phyloP scores from a whole-genome alignment of 192 early-diverging fungal genomes.

The Rhizophagus sp. region DNA sequence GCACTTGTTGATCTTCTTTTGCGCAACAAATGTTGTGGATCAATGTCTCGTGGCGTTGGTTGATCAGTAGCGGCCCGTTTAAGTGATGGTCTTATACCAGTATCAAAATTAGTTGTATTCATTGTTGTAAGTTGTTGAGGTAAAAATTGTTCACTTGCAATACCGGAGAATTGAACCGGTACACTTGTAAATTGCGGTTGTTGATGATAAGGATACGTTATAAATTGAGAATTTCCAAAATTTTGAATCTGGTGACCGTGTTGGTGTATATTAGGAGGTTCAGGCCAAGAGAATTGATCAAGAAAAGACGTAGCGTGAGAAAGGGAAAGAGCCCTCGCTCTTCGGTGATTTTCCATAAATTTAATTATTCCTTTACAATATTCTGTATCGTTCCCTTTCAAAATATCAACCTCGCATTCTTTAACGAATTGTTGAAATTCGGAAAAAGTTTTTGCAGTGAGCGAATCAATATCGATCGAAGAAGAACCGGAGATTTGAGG shows the following conservation, averaged over 20 bases:
- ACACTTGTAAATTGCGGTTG: background rate
- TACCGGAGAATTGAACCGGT: background rate
- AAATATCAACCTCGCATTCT: background rate
- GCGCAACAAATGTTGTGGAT: background rate
- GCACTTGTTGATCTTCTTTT: slow-evolving; percentile 12
- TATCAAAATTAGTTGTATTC: background rate
- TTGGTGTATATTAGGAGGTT: background rate
- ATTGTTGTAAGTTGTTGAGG: background rate
- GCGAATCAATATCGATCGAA: background rate
- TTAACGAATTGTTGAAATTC: slow-evolving; percentile 8
- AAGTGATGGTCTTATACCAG: background rate
- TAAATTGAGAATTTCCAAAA: background rate
- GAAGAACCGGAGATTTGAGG: background rate
- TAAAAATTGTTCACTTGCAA: slow-evolving; percentile 9
- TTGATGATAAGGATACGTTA: background rate
- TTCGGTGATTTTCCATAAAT: background rate
- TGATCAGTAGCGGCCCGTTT: background rate
- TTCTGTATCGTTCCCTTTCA: background rate
- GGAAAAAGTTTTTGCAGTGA: background rate
- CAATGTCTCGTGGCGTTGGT: background rate
- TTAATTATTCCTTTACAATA: slow-evolving; percentile 20
- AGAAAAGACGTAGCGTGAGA: slow-evolving; percentile 8
- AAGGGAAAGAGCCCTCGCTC: background rate
- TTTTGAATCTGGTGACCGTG: background rate
- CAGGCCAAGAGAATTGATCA: slow-evolving; percentile 16